Evolutionary conservation across 176 grass and related monocot genomes (phyloP).

Genomic region (Avena sativa): DNA sequence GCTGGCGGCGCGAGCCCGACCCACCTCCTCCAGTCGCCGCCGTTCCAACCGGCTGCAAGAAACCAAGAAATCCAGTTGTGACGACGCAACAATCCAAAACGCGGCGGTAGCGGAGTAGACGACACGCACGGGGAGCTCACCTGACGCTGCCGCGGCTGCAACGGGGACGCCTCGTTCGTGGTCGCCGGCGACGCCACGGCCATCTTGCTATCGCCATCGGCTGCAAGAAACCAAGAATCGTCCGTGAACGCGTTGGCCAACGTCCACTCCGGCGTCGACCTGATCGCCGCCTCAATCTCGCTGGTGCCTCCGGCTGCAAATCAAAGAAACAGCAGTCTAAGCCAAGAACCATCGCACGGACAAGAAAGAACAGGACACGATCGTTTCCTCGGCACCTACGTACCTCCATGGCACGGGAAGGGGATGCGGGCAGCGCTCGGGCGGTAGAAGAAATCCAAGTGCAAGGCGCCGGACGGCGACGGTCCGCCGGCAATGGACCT

Average conservation of each 20-base stretch:
- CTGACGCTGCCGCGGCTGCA: background rate
- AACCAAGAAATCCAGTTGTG: constrained; percentile 18
- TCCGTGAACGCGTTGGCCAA: background rate
- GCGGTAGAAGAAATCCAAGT: constrained; percentile 16
- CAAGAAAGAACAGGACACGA: background rate
- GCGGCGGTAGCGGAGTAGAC: background rate
- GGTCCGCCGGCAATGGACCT: constrained; percentile 12
- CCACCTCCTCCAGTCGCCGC: background rate
- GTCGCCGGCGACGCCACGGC: background rate
- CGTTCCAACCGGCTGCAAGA: background rate
- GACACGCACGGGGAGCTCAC: background rate
- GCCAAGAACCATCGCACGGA: background rate
- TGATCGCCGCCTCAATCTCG: background rate
- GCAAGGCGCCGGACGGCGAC: background rate
- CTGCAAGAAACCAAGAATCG: constrained; percentile 26
- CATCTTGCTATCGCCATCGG: background rate
- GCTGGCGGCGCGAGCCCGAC: background rate
- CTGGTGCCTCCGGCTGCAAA: background rate
- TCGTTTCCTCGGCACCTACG: background rate
- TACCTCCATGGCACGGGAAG: background rate
- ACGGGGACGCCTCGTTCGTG: background rate
- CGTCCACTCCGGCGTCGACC: background rate
- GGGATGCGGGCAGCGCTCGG: background rate
- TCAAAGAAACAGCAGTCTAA: background rate
- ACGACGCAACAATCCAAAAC: background rate